A percentile compares a stretch with the other conserved stretches of the same genome.
These are phyloP conservation scores for Trypanosoma theileri DNA, from an alignment of 208 protist genomes.

Conservation along the genomic window DNA sequence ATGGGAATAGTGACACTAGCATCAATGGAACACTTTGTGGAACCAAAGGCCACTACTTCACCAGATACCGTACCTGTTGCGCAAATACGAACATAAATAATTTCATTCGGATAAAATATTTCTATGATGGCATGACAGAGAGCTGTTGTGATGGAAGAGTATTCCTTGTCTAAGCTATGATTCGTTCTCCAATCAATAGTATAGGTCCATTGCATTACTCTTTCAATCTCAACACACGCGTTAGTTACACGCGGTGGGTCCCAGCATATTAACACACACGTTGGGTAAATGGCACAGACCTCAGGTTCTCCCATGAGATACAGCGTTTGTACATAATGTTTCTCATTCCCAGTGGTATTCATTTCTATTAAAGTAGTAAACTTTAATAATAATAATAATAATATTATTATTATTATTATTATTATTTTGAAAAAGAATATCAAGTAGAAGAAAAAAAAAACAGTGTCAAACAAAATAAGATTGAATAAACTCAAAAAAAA, in stretches of 20 bases:
- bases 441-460: too few relatives aligned
- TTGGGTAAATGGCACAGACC: constrained; percentile 36
- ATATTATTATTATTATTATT: too few relatives aligned
- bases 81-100: constrained; percentile 52
- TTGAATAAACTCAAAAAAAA: too few relatives aligned
- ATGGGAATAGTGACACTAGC: constrained; percentile 27
- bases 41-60: constrained; percentile 28
- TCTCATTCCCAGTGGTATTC: constrained; percentile 8
- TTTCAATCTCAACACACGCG: constrained; percentile 14
- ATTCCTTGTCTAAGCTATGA: constrained; percentile 27
- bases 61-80: constrained; percentile 29
- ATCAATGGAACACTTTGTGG: constrained; percentile 30
- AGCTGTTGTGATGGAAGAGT: constrained; percentile 15
- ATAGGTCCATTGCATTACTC: constrained; percentile 47
- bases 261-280: constrained; percentile 54
- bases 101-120: constrained; percentile 42
- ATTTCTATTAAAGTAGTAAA: not conserved
- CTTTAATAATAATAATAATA: constrained; percentile 2
- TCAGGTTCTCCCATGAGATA: constrained; percentile 22
- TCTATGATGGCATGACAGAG: constrained; percentile 39
- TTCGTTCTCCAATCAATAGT: constrained; percentile 48
- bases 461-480: too few relatives aligned
- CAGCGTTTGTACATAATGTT: not conserved
- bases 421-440: too few relatives aligned
- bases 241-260: constrained; percentile 21